Percentiles rank a stretch among this genome's conserved stretches.
Conservation (phyloP, 192 early-diverging fungal genomes). For the Rhizophlyctis rosea region DNA sequence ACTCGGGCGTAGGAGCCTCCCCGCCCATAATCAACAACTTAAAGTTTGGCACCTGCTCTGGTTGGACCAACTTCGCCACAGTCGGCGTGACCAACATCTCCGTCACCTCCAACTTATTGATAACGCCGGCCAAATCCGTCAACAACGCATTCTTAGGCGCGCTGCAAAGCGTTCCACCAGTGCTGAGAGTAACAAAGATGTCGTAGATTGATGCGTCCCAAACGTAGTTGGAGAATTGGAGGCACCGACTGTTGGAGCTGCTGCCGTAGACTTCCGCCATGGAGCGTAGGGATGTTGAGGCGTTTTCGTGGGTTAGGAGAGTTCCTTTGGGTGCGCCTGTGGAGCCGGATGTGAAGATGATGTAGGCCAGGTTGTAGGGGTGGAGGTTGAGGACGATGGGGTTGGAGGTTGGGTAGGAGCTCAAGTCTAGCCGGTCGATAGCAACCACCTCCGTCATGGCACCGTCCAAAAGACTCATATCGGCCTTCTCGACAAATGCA, state of each 20-base stretch:
- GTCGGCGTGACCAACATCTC: constrained; percentile 4
- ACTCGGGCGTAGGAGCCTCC: background rate
- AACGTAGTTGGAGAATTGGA: constrained; percentile 6
- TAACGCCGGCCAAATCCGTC: background rate
- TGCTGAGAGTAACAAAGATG: constrained; percentile 10
- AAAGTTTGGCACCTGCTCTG: constrained; percentile 1
- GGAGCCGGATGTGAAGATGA: background rate
- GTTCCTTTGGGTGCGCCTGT: constrained; percentile 9
- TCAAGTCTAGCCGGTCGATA: background rate
- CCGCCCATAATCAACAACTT: constrained; percentile 6
- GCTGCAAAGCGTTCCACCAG: constrained; percentile 14
- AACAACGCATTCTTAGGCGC: constrained; percentile 6
- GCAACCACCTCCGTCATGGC: background rate
- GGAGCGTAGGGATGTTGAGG: constrained; percentile 1
- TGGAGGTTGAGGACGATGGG: background rate
- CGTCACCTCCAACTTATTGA: background rate
- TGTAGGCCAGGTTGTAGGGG: background rate
- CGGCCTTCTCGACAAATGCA: background rate
- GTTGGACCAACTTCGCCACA: constrained; percentile 3
- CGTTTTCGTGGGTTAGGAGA: too few relatives aligned
- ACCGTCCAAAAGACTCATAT: background rate
- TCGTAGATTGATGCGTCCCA: constrained; percentile 14
- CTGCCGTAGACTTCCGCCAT: too few relatives aligned
- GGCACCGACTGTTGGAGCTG: too few relatives aligned
- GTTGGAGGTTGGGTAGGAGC: background rate